Evolutionary conservation across 352 stramenopile species (phyloP), one percentile per base, ranked within the genome.

Genomic region (Phytopythium kandeliae): DNA sequence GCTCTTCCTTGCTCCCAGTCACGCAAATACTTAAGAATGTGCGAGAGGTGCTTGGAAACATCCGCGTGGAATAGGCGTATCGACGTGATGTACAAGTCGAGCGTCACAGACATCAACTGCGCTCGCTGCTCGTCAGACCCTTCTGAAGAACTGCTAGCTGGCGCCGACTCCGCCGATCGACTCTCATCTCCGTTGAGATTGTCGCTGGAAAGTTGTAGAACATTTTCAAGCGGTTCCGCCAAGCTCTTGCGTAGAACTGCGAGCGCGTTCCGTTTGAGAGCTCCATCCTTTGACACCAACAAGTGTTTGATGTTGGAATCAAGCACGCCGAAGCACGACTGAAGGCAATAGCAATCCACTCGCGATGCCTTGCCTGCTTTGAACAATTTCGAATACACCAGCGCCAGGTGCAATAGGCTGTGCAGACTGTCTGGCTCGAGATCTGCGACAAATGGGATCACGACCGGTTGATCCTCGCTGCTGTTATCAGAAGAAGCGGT

Each of bases 51-150:
- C 19, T 83, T 65, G 24, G 45, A 62, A 21, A 80, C 62, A n/a
- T 80, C 57, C 9, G 69, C 62, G 30, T 83, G 62, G 26, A 76
- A 76, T 45, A 80, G 66, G 30, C 59, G 65, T 51, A 69, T 80
- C 10, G 69, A 80, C 16, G 69, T 76, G 8, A 67, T 74, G 48
- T 83, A 76, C 30, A 83, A 38, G 63, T 83, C 69, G 38, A 83
- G 36, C 6, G 69, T 64, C 33, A 60, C 64, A 1, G 71, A 73
- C 31, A 62, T 60, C 16, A 79, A 47, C 40, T 55, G 55, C 4
- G 58, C 24, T 40, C 36, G 49, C 33, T 34, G 52, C 6, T 42
- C 50, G 31, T 71, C 65, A 37, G 51, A 48, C 49, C 24, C 17
- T 40, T 69, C 38, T 21, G 48, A 43, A 36, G 11, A 35, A 11